Evolutionary conservation across 1,284 basidiomycete genomes (phyloP), one percentile per base, ranked within the genome.

Genomic region (Tremellales sp.): DNA sequence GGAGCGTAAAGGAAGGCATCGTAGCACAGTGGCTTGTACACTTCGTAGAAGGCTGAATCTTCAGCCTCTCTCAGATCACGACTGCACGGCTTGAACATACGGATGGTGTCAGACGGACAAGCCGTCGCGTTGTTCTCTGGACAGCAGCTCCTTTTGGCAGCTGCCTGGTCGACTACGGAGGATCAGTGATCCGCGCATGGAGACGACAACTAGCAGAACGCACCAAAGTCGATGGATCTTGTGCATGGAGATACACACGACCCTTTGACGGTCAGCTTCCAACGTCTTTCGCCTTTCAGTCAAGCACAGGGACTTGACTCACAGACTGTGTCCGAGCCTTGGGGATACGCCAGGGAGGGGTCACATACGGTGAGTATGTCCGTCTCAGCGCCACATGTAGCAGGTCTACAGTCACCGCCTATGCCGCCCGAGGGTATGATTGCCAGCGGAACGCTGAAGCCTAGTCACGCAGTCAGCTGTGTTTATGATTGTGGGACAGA

Each of bases 321-420:
- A 61, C 61, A 64, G 40, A 64, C 51, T 29, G 49, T 42, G 40
- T 52, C 41, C 7, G 52, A 52, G 0, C 59, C 59, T 12, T 47
- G 36, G 12, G 62, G 62, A 33, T 24, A 56, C 2, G 54, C 54
- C 15, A 64, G 48, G 13, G 44, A 49, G 7, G 60, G 49, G 54
- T 64, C 62, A 43, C 62, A 64, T 12, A 44, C 22, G 15, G 46
- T 53, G 17, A 64, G 29, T 21, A 58, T 43, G 43, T 64, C 62
- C 2, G 48, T 44, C 27, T 56, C 52, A 10, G 49, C 43, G 2
- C 62, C 62, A 39, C 60, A 62, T 2, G 51, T 48, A 2, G 39
- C 53, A 3, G 31, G 48, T 11, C 27, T 22, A 24, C 61, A 64
- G 8, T 46, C 45, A 19, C 31, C 45, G 8, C 33, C 33, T 15